These are phyloP conservation scores for Lachnellula arida DNA, from an alignment of 2,329 filamentous ascomycete species.

Conservation along the genomic window DNA sequence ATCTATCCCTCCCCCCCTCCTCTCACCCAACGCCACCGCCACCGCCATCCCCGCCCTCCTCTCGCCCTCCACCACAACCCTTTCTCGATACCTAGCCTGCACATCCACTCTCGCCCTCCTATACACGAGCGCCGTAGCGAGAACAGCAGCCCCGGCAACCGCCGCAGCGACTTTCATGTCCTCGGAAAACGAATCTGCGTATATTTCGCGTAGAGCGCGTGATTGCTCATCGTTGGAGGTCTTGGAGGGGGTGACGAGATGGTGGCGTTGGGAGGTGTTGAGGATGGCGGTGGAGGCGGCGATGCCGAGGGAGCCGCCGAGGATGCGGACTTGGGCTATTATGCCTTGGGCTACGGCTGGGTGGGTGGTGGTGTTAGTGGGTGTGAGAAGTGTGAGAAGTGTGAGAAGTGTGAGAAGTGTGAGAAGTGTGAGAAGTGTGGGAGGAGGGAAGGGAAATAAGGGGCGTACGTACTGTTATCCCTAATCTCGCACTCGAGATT, in stretches of 20 bases:
- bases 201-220: conserved; percentile 13
- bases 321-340: conserved; percentile 53
- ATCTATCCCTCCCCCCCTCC: too few relatives aligned
- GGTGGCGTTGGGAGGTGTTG: conserved; percentile 3
- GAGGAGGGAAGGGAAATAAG: neutral
- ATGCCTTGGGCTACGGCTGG: conserved; percentile 6
- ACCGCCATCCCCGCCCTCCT: neutral
- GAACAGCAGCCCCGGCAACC: conserved; percentile 9
- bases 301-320: conserved; percentile 56
- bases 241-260: conserved; percentile 3
- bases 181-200: conserved; percentile 21
- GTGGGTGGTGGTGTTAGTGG: neutral
- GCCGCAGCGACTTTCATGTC: conserved; percentile 22
- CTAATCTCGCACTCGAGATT: conserved; percentile 1
- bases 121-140: conserved; percentile 11
- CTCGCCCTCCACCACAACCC: neutral
- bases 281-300: conserved; percentile 56
- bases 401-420: too few relatives aligned
- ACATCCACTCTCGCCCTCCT: neutral
- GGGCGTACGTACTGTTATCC: conserved; percentile 1
- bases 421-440: too few relatives aligned
- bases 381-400: too few relatives aligned
- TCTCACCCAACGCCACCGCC: too few relatives aligned
- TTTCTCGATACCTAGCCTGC: neutral
- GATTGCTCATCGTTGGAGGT: conserved; percentile 12